Evolutionary conservation across 305 asterid genomes (phyloP), one percentile per base, ranked within the genome.

Genomic region (Fraxinus ornus): DNA sequence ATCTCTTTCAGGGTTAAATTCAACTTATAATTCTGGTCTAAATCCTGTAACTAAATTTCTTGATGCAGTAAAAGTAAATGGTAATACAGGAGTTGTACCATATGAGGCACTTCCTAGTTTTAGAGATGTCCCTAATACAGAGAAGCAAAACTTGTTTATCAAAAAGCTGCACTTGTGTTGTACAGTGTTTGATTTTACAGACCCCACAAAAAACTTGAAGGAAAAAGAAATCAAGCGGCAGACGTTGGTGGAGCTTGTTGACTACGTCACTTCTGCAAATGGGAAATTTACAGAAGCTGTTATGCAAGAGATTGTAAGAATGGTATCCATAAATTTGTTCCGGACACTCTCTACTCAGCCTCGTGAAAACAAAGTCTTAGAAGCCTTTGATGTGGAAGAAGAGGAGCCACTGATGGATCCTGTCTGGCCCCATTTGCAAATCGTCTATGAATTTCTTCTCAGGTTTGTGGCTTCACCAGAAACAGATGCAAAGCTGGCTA

Each of bases 151-250:
- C 82, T 80, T 92, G 87, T 89, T 91, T 82, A 83, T 91, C 84
- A 89, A 84, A 77, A 92, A 91, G 81, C 82, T 91, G 78, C 86
- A 83, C 78, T 62, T 92, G 84, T 92, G 97, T 78, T 89, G 90
- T 62, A 86, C 88, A 33, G 79, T 87, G 76, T 90, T 92, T 82
- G 92, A 92, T 86, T 92, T 92, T 83, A 84, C 90, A 55, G 94
- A 92, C 84, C 93, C 94, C 30, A 85, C 93, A 2, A 91, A 92
- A 82, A 87, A 86, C 83, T 80, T 88, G 83, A 90, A 90, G 84
- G 94, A 92, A 87, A 92, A 92, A 83, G 97, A 92, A 80, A 87
- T 91, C 82, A 92, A 92, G 83, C 86, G 93, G 41, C 95, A 90
- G 86, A 89, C 92, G 9, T 78, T 92, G 83, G 89, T 91, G 60